A percentile compares a stretch with the other conserved stretches of the same genome.
Conservation (phyloP, 2,329 filamentous ascomycete genomes). For the Cytospora leucostoma region DNA sequence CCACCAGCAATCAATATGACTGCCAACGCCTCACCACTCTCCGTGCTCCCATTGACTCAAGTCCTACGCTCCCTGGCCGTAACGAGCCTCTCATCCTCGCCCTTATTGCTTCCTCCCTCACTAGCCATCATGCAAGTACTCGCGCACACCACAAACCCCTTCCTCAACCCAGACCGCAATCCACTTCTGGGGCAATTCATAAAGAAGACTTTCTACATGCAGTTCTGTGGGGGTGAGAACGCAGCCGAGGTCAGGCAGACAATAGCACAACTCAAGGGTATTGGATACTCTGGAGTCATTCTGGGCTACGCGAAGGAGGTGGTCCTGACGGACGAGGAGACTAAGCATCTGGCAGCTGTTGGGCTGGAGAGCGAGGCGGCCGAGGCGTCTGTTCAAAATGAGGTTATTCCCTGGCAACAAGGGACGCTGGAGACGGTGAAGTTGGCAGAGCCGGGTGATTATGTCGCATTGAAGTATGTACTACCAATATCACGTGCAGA, state of each 20-base stretch:
- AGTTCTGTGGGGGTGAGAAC: slow-evolving; percentile 86
- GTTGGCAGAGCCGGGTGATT: slow-evolving; percentile 70
- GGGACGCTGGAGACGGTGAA: slow-evolving; percentile 74
- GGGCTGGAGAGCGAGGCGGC: slow-evolving; percentile 49
- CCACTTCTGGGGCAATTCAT: slow-evolving; percentile 68
- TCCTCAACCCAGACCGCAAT: slow-evolving; percentile 77
- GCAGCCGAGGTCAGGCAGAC: slow-evolving; percentile 67
- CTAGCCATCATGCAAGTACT: slow-evolving; percentile 68
- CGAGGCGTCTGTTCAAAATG: slow-evolving; percentile 52
- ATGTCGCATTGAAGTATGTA: slow-evolving; percentile 63
- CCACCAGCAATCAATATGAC: slow-evolving; percentile 23
- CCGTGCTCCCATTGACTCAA: slow-evolving; percentile 65
- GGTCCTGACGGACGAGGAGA: slow-evolving; percentile 62
- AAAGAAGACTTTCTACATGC: slow-evolving; percentile 83
- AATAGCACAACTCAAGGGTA: slow-evolving; percentile 64
- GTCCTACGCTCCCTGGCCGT: slow-evolving; percentile 71
- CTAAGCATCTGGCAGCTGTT: slow-evolving; percentile 44
- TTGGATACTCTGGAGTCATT: slow-evolving; percentile 83
- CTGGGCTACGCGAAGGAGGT: slow-evolving; percentile 83
- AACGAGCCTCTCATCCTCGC: slow-evolving; percentile 70
- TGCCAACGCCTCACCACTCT: slow-evolving; percentile 49
- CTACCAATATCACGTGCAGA: too few species aligned
- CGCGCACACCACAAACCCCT: slow-evolving; percentile 65
- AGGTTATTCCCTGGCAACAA: slow-evolving; percentile 70
- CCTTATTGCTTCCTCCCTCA: slow-evolving; percentile 67